phyloP scores from a whole-genome alignment of 83 land plant species.

The Isoetes engelmannii region DNA sequence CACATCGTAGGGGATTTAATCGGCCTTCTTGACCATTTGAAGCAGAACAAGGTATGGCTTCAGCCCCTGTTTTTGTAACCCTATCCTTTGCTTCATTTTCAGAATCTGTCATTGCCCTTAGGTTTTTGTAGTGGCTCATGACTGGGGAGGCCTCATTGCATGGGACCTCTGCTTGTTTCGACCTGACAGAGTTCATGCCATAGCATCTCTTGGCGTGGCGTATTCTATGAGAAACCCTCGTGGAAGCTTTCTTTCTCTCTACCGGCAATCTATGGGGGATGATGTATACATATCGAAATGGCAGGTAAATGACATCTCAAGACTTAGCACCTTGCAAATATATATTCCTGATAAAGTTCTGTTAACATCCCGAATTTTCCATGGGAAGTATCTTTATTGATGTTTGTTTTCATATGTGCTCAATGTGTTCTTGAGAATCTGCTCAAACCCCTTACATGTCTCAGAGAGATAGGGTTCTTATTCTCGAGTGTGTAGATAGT shows the following conservation, averaged over 20 bases:
- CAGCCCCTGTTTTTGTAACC: background rate
- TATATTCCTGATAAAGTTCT: too few species aligned
- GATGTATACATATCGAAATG: slow-evolving; percentile 14
- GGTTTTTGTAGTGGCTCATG: slow-evolving; percentile 31
- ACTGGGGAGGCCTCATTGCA: slow-evolving; percentile 27
- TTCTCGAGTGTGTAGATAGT: background rate
- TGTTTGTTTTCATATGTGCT: background rate
- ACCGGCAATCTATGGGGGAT: slow-evolving; percentile 7
- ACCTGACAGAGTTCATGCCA: slow-evolving; percentile 27
- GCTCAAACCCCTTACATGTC: background rate
- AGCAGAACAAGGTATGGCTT: background rate
- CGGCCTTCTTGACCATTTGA: slow-evolving; percentile 31
- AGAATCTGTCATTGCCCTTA: background rate
- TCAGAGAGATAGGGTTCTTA: background rate
- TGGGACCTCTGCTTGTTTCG: slow-evolving; percentile 25
- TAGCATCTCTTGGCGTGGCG: slow-evolving; percentile 19
- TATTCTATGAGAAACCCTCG: background rate
- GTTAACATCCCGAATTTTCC: too few species aligned
- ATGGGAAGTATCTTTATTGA: background rate
- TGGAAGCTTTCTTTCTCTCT: background rate
- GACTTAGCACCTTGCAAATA: too few species aligned
- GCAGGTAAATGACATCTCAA: slow-evolving; percentile 10
- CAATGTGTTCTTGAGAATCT: background rate
- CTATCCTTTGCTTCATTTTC: background rate
- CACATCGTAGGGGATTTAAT: slow-evolving; percentile 50